A percentile compares a stretch with the other conserved stretches of the same genome.
phyloP scores from a whole-genome alignment of 2,329 filamentous ascomycete genomes.

The Beauveria sp. region DNA sequence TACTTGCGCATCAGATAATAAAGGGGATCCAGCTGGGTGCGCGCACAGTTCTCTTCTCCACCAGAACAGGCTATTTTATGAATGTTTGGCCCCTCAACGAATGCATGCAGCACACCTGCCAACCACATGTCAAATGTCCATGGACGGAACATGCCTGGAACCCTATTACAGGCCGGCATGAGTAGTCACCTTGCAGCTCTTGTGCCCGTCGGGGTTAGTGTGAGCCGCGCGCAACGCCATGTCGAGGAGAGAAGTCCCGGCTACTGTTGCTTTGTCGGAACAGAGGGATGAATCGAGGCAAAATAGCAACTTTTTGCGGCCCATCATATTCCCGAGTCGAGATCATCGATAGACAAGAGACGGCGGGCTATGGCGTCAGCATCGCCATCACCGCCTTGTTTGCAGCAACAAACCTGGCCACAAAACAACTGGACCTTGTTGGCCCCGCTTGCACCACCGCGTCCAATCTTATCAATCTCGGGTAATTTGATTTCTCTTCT shows the following conservation, averaged over 20 bases:
- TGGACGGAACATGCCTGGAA: neutral
- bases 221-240: neutral
- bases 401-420: neutral
- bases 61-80: neutral
- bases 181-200: neutral
- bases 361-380: neutral
- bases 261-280: neutral
- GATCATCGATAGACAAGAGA: too few species aligned
- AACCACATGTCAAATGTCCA: neutral
- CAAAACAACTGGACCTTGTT: neutral
- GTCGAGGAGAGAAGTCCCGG: neutral
- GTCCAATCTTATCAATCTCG: slow-evolving; percentile 2
- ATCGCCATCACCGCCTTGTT: neutral
- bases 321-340: too few species aligned
- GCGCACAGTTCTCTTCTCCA: neutral
- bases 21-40: neutral
- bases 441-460: neutral
- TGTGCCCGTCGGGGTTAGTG: neutral
- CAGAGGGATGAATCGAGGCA: neutral
- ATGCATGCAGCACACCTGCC: neutral
- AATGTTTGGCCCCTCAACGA: too few species aligned
- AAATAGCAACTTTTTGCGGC: neutral
- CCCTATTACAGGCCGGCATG: too few species aligned
- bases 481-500: neutral
- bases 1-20: slow-evolving; percentile 9